Base-by-base conservation (phyloP, 2,329 filamentous ascomycete genomes). In the Exophiala dermatitidis region DNA sequence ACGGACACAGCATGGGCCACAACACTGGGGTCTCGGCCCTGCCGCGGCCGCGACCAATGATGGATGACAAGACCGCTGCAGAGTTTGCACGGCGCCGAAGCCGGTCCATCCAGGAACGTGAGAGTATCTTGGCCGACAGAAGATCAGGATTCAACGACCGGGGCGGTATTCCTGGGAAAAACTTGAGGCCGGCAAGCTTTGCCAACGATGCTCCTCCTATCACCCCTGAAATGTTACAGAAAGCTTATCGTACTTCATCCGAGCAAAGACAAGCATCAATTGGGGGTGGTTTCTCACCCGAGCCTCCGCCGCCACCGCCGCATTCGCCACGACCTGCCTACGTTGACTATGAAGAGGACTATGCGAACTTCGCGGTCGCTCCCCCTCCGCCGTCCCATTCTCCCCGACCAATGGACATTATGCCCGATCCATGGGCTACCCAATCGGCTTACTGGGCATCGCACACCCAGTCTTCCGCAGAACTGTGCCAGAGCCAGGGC, bases 301-400 rank as follows among this genome's bases (percentile, higher is more conserved):
- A 19, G 19, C 38, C 53, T 19, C 59, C 59, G 12, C 59, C 55
- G 1, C 59, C 61, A 41, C 61, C 60, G n/a, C 53, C 54, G n/a
- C 61, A 63, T 40, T 59, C 58, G 10, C 56, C 59, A 37, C 46
- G 50, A 32, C 61, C 59, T 43, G 40, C 50, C 8, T 60, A 55
- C 36, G 38, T 62, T 28, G 49, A 57, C 26, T 56, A 56, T 46
- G 46, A 57, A 19, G 52, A 57, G 10, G 34, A 54, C 9, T 32
- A 37, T 32, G 48, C 46, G 30, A 44, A 52, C 26, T 41, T 37
- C 6, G 33, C 32, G 7, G 37, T 56, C 12, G 56, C 58, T 7
- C 61, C 60, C 36, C 61, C 60, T 40, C 61, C 60, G 6, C 61
- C 61, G 32, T 57, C 52, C 4, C 61, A 63, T 55, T 63, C 60